Conservation (phyloP, 2,329 filamentous ascomycete genomes). For the Eutypa lata region DNA sequence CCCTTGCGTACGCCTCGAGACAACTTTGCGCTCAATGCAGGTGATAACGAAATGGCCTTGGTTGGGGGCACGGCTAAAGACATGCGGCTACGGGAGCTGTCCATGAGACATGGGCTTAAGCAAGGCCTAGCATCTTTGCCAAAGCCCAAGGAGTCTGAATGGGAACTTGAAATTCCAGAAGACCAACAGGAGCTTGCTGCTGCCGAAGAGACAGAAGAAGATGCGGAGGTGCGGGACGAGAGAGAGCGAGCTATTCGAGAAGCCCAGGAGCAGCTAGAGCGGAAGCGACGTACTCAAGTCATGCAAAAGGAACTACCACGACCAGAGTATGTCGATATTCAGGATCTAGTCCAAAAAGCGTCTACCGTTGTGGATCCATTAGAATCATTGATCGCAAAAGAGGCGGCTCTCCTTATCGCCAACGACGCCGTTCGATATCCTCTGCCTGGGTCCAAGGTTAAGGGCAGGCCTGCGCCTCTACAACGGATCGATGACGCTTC, state of each 20-base stretch:
- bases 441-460: conserved; percentile 63
- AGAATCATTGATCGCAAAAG: conserved; percentile 68
- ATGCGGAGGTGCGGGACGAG: conserved; percentile 71
- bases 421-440: conserved; percentile 77
- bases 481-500: conserved; percentile 66
- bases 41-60: conserved; percentile 62
- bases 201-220: conserved; percentile 53
- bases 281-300: conserved; percentile 83
- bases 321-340: conserved; percentile 69
- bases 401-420: conserved; percentile 76
- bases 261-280: conserved; percentile 72
- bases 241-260: conserved; percentile 72
- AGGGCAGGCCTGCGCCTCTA: conserved; percentile 58
- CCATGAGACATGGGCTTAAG: conserved; percentile 65
- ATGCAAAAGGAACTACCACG: conserved; percentile 81
- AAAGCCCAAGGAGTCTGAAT: conserved; percentile 89
- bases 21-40: conserved; percentile 77
- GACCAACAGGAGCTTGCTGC: conserved; percentile 63
- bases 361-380: conserved; percentile 59
- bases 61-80: conserved; percentile 76
- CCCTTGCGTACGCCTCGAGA: conserved; percentile 87
- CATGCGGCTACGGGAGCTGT: conserved; percentile 66
- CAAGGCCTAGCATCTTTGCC: conserved; percentile 78
- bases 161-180: conserved; percentile 89
- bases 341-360: conserved; percentile 63